Conservation (phyloP, 1,284 basidiomycete genomes). For the Austroboletus novae-zelandiae region DNA sequence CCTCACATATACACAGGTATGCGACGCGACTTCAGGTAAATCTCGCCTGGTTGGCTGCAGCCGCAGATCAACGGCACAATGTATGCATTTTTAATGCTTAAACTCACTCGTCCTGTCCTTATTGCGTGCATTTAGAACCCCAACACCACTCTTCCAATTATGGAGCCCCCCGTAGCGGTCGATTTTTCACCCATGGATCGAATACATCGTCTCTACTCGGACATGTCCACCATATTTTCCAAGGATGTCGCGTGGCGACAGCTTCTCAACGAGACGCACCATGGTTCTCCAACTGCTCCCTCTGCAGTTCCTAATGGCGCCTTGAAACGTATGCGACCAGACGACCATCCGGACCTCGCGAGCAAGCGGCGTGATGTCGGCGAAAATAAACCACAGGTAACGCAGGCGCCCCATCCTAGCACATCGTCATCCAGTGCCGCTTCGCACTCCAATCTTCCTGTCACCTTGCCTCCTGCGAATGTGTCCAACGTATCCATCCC, state of each 20-base stretch:
- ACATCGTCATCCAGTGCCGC: constrained; percentile 24
- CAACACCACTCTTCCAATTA: constrained; percentile 45
- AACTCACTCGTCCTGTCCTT: neutral
- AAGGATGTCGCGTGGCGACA: constrained; percentile 59
- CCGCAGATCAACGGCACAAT: constrained; percentile 53
- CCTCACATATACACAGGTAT: constrained; percentile 44
- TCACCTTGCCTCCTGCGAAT: constrained; percentile 11
- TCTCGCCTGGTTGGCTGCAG: constrained; percentile 63
- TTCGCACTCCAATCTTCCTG: constrained; percentile 18
- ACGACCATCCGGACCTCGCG: constrained; percentile 41
- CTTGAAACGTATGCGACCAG: constrained; percentile 62
- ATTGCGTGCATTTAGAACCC: constrained; percentile 25
- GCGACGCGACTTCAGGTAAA: constrained; percentile 58
- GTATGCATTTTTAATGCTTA: constrained; percentile 33
- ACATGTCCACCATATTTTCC: constrained; percentile 57
- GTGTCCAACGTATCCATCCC: constrained; percentile 14
- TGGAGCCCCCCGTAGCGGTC: constrained; percentile 54
- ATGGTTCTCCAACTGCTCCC: constrained; percentile 19
- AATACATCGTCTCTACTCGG: constrained; percentile 60
- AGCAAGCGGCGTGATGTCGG: constrained; percentile 73
- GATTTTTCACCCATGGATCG: constrained; percentile 53
- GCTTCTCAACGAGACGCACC: constrained; percentile 18
- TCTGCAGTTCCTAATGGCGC: constrained; percentile 19
- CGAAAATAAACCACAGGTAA: constrained; percentile 44
- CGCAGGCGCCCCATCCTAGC: constrained; percentile 34